phyloP scores from a whole-genome alignment of 2,329 filamentous ascomycete genomes.

The Fusarium sp. region DNA sequence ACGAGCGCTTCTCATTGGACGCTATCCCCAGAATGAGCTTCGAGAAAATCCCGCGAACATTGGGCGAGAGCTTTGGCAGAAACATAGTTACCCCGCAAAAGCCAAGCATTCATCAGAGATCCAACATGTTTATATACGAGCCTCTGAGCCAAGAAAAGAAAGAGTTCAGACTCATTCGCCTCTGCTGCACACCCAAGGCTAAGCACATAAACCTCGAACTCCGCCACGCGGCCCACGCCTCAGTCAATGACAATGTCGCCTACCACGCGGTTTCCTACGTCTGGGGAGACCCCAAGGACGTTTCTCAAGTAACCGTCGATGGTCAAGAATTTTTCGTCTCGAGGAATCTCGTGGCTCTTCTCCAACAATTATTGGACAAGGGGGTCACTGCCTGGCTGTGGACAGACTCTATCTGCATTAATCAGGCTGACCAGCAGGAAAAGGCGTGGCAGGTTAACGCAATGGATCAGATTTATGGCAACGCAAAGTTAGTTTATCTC shows the following conservation, averaged over 20 bases:
- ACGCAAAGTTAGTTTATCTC: slow-evolving; percentile 30
- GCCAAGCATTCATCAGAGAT: neutral
- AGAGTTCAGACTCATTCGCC: slow-evolving; percentile 26
- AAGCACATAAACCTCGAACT: slow-evolving; percentile 27
- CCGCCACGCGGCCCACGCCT: slow-evolving; percentile 17
- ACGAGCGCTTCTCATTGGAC: neutral
- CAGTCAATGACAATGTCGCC: neutral
- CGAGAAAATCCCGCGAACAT: neutral
- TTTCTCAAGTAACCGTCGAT: slow-evolving; percentile 8
- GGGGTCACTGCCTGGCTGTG: slow-evolving; percentile 36
- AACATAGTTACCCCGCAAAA: neutral
- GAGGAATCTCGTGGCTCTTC: slow-evolving; percentile 17
- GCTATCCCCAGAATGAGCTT: neutral
- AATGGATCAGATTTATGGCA: slow-evolving; percentile 38
- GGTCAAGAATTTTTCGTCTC: slow-evolving; percentile 3
- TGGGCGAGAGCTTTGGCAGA: neutral
- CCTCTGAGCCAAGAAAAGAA: neutral
- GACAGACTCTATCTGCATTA: slow-evolving; percentile 45
- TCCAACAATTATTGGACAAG: slow-evolving; percentile 21
- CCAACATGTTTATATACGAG: slow-evolving; percentile 2
- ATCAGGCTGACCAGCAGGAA: slow-evolving; percentile 36
- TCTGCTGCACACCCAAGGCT: neutral
- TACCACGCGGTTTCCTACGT: slow-evolving; percentile 44
- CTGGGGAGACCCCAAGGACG: slow-evolving; percentile 29
- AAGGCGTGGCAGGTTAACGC: slow-evolving; percentile 37